Evolutionary conservation across 1,284 basidiomycete species (phyloP), one percentile per base, ranked within the genome.

Genomic region (Omphalotus olearius): DNA sequence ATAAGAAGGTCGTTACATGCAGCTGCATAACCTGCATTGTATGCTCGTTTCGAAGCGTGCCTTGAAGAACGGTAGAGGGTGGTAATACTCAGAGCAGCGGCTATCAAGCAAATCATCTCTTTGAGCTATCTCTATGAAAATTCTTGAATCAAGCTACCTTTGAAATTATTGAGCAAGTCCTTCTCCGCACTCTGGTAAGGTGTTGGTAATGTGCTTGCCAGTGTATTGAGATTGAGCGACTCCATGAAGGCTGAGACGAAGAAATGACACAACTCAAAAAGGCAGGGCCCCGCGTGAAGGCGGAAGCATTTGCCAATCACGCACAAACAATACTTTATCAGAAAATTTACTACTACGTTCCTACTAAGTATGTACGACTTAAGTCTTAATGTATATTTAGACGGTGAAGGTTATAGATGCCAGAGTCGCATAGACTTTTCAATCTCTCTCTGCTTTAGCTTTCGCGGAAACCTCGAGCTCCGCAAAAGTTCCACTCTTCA

Each of bases 31-130:
- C 88, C 88, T 6, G 82, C 75, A 60, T 87, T 86, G 69, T 88
- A 89, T 0, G 86, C 82, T 33, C 82, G 75, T 65, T 89, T 88
- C 4, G 85, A 84, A 6, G 83, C 82, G 59, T 81, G 75, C 49
- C 83, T 68, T 2, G 87, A 88, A 1, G 87, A 87, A 56, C 85
- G 81, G 64, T 88, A 90, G 26, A 91, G 76, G 0, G 83, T 88
- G n/a, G 88, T 89, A 54, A 91, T 85, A 65, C 85, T 88, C 45
- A 88, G 71, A 0, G 88, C 88, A 57, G 88, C 87, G 54, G 84
- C 87, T 90, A 62, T 50, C 51, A 54, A 52, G 25, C 52, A 47
- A 56, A 55, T 62, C 54, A 25, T 38, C 38, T 30, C n/a, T 11
- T 26, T 47, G 47, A 51, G 57, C 10, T 28, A 5, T 45, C 37